Conservation (phyloP, 2,329 filamentous ascomycete genomes). For the Fusarium miscanthi region DNA sequence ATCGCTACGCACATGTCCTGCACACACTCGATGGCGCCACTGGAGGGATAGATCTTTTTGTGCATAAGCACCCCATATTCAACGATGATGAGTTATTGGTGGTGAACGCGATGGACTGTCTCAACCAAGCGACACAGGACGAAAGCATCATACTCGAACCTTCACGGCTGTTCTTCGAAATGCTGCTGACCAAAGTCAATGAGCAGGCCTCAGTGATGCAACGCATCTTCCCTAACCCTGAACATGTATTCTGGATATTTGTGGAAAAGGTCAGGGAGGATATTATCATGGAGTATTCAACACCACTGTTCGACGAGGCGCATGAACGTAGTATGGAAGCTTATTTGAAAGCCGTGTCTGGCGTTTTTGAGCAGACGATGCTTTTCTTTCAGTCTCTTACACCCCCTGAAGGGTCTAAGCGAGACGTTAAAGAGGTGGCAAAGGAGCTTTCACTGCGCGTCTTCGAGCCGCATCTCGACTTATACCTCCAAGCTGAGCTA, state of each 20-base stretch:
- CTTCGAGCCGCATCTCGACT: constrained; percentile 92
- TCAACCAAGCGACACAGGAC: constrained; percentile 75
- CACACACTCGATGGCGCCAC: constrained; percentile 83
- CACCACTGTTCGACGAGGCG: constrained; percentile 85
- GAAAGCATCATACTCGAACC: constrained; percentile 77
- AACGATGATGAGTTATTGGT: constrained; percentile 75
- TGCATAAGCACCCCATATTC: constrained; percentile 89
- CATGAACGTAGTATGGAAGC: constrained; percentile 79
- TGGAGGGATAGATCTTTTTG: constrained; percentile 83
- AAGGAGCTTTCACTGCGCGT: constrained; percentile 75
- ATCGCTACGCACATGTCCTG: constrained; percentile 87
- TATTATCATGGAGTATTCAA: constrained; percentile 87
- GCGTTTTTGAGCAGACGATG: constrained; percentile 86
- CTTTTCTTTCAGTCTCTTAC: constrained; percentile 79
- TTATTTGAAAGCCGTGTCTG: constrained; percentile 88
- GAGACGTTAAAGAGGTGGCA: constrained; percentile 72
- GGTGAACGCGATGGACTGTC: constrained; percentile 79
- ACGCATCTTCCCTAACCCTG: constrained; percentile 79
- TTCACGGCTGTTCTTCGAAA: constrained; percentile 83
- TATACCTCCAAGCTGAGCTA: constrained; percentile 92
- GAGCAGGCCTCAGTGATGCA: constrained; percentile 85
- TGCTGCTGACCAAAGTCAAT: constrained; percentile 78
- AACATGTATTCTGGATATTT: constrained; percentile 79
- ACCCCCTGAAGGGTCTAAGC: constrained; percentile 70
- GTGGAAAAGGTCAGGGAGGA: constrained; percentile 87